phyloP scores from a whole-genome alignment of 345 rosid genomes.

The Melaleuca alternifolia region DNA sequence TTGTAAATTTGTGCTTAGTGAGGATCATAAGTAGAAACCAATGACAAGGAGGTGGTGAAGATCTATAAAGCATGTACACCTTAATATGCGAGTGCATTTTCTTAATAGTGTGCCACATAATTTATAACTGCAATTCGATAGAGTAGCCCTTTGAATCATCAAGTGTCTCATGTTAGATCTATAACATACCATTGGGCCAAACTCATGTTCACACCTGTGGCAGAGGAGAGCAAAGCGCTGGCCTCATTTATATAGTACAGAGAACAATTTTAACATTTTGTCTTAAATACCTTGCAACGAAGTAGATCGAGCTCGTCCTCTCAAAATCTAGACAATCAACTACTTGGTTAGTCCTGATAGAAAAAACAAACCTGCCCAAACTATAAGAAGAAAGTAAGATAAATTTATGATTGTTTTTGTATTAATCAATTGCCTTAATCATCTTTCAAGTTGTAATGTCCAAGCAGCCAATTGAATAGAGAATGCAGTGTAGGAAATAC shows the following conservation, averaged over 20 bases:
- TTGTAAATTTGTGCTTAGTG: not conserved
- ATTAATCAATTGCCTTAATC: not conserved
- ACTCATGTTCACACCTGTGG: not conserved
- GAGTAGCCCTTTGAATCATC: not conserved
- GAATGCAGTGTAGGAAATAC: not conserved
- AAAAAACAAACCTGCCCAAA: not conserved
- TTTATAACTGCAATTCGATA: not conserved
- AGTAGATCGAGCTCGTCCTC: not conserved
- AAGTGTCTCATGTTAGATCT: not conserved
- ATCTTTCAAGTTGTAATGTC: not conserved
- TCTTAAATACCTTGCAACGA: not conserved
- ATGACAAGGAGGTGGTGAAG: not conserved
- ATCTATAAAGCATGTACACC: not conserved
- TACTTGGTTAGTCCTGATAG: not conserved
- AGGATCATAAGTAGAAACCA: not conserved
- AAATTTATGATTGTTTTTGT: not conserved
- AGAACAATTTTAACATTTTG: not conserved
- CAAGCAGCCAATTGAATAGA: not conserved
- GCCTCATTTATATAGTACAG: not conserved
- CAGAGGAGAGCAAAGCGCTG: not conserved
- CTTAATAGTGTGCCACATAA: not conserved
- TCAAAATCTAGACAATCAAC: not conserved
- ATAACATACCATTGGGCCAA: not conserved
- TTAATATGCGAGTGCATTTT: not conserved
- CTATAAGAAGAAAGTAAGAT: not conserved